Evolutionary conservation across 1,139 yeast species (phyloP), one percentile per base, ranked within the genome.

Genomic region (Debaryomycetaceae sp.): DNA sequence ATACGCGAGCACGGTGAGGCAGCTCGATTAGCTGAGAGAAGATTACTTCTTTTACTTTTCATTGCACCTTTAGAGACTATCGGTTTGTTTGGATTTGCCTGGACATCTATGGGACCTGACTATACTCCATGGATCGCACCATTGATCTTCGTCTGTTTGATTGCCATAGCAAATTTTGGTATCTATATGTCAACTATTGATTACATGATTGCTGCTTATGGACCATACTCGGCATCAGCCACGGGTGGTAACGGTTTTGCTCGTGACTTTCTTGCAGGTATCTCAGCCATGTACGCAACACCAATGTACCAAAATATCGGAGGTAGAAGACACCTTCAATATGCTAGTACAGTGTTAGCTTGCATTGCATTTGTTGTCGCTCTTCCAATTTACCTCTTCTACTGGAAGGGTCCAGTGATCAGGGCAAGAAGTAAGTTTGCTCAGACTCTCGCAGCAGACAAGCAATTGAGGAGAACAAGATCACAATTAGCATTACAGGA

Each of bases 241-340:
- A 68, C 73, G 6, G 72, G 72, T 17, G 73, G 73, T 38, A 68
- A 68, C 46, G 73, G 71, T 6, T 66, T 66, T 48, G 67, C 73
- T n/a, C 54, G 73, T 47, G 73, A 68, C 47, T 62, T 67, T 42
- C 53, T 68, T 41, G 71, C 72, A 1, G 73, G 73, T 51, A 52
- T 67, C 36, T 55, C 68, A 5, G 62, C 72, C 23, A 64, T 66
- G 65, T 65, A 60, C 47, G 59, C 72, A 11, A 63, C 65, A 6
- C 72, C 73, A 13, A 53, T 58, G 60, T 68, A 65, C 52, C 51
- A 45, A 27, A 60, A 67, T 34, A 63, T 68, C 43, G 61, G 63
- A 23, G 49, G 51, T 3, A 57, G 52, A 36, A 51, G 48, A 42
- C 67, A 66, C 35, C 49, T 64, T 33, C 68, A 64, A 48, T 68